Base-by-base conservation (phyloP, 2,329 filamentous ascomycete genomes). In the Diaporthe citriasiana region DNA sequence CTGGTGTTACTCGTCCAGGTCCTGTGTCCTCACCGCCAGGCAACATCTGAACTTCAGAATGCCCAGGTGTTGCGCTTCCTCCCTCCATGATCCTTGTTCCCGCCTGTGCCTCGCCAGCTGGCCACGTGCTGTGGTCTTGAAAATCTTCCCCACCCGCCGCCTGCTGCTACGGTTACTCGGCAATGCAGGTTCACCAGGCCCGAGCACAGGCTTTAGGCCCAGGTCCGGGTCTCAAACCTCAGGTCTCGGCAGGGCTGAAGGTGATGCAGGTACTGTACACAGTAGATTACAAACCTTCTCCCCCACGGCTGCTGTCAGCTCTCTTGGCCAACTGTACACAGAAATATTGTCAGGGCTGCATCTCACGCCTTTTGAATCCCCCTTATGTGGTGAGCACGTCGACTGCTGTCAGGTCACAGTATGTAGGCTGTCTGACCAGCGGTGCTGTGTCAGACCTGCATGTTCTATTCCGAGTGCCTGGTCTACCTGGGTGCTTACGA, bases 221-320 rank as follows among this genome's bases (percentile, higher is more conserved):
- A 66, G 42, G 45, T 19, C 30, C 45, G 13, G 63, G 63, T 53
- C 63, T 40, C 33, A 47, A 42, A 27, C 22, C 33, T 50, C 63
- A 38, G 63, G 63, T 68, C 63, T 68, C 63, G 45, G 63, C 63
- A 68, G 47, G 63, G 63, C 63, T 68, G 63, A 68, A 13, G 35
- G 15, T 53, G 47, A 68, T 30, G 63, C 63, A 68, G 63, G 63
- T 22, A 68, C 63, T 47, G 63, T 22, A 68, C 63, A 42, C 42
- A 22, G 42, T 35, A 9, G 33, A 35, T 35, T 35, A 35, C 5
- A 35, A 5, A 4, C 33, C 45, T 19, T 4, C 17, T 2, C 45
- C 15, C 25, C 22, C 8, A 25, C 47, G n/a, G n/a, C 45, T 47
- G 45, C 45, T n/a, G 19, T 47, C 42, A 22, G 42, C 30, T 55